Conservation (phyloP, 2,329 filamentous ascomycete genomes). For the Acarospora socialis region DNA sequence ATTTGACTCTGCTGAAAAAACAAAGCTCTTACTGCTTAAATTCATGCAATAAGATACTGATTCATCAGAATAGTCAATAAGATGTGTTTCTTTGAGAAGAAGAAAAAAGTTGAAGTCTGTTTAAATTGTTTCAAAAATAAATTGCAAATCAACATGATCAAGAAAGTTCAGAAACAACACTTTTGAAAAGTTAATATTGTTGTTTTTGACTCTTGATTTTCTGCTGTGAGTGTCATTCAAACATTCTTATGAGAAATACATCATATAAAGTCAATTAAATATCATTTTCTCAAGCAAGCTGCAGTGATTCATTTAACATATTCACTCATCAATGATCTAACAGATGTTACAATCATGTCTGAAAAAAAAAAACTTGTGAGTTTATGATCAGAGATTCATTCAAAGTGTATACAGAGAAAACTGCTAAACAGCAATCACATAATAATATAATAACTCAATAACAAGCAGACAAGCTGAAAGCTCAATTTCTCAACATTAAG, state of each 20-base stretch:
- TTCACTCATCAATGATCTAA: not conserved
- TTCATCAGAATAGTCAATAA: not conserved
- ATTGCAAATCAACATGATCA: not conserved
- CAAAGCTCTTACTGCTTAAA: conserved; percentile 2
- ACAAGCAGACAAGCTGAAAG: no score
- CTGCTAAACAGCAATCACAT: no score
- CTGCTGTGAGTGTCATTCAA: not conserved
- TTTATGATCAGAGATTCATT: no score
- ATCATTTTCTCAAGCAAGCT: not conserved
- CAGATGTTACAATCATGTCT: no score
- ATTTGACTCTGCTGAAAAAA: conserved; percentile 6
- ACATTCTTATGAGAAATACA: not conserved
- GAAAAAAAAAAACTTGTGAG: no score
- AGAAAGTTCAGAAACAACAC: conserved; percentile 11
- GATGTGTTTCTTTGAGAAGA: not conserved
- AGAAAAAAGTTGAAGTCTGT: conserved; percentile 1
- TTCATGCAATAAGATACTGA: not conserved
- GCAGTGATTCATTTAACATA: not conserved
- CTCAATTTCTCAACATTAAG: no score
- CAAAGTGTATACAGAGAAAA: no score
- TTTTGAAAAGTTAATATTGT: conserved; percentile 13
- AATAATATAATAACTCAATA: no score
- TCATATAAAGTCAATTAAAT: not conserved
- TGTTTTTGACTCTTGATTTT: conserved; percentile 12
- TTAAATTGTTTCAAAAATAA: not conserved